phyloP scores from a whole-genome alignment of 768 basidiomycete species.

The Tulasnella sp. region DNA sequence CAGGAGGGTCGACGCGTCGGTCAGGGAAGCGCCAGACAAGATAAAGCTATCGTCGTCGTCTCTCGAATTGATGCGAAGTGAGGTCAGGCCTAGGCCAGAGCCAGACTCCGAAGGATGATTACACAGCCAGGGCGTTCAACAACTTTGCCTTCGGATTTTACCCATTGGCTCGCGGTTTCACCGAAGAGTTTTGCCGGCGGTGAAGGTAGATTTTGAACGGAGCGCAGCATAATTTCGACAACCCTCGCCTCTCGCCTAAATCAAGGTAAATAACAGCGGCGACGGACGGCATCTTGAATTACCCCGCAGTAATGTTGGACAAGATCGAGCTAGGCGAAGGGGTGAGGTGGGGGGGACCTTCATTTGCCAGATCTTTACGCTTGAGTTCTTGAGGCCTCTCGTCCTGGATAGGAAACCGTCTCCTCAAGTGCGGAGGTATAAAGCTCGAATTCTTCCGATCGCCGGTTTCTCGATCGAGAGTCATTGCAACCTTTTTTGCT shows the following conservation, averaged over 20 bases:
- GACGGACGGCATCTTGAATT: background rate
- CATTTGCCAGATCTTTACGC: background rate
- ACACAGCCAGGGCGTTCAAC: background rate
- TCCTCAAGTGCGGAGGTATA: background rate
- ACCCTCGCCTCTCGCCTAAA: background rate
- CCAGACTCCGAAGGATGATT: background rate
- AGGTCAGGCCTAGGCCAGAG: conserved; percentile 3
- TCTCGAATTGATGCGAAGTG: background rate
- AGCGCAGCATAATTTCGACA: no score
- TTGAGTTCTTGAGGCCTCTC: background rate
- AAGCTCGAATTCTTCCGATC: background rate
- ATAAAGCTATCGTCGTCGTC: background rate
- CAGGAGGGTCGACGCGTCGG: background rate
- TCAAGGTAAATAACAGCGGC: background rate
- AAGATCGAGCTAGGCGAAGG: background rate
- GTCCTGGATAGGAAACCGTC: background rate
- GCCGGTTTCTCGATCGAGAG: conserved; percentile 1
- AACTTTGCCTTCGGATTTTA: no score
- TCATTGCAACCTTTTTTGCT: background rate
- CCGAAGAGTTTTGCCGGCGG: background rate
- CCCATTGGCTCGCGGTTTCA: background rate
- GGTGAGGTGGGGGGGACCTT: background rate
- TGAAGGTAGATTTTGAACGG: no score
- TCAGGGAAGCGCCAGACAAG: background rate
- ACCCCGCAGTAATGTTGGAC: background rate